Evolutionary conservation across 805 yeast genomes (phyloP).

Genomic region (Clavispora vitiphila): DNA sequence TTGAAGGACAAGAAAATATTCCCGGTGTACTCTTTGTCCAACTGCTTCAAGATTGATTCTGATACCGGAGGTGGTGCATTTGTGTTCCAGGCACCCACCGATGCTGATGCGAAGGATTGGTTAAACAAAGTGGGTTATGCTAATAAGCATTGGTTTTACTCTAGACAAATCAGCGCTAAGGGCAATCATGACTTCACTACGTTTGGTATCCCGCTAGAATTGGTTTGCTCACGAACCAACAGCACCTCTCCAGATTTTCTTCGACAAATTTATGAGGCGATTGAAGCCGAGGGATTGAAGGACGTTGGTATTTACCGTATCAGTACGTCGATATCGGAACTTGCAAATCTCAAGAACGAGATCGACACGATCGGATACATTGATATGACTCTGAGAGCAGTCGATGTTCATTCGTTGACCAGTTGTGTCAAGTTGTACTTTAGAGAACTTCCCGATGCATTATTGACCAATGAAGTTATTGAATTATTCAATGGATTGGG

Average conservation of each 20-base stretch:
- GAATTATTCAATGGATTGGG: constrained; percentile 46
- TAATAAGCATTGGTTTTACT: constrained; percentile 52
- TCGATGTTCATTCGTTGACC: constrained; percentile 81
- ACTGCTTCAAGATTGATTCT: constrained; percentile 45
- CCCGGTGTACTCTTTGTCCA: constrained; percentile 48
- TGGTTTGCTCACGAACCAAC: constrained; percentile 69
- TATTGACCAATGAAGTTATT: constrained; percentile 64
- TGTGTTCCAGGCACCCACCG: constrained; percentile 62
- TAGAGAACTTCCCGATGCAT: constrained; percentile 82
- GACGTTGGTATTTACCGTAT: constrained; percentile 88
- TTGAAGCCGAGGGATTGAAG: constrained; percentile 82
- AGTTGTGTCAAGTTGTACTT: constrained; percentile 81
- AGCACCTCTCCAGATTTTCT: constrained; percentile 61
- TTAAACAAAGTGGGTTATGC: constrained; percentile 44
- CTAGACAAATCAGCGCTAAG: constrained; percentile 31
- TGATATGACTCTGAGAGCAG: constrained; percentile 46
- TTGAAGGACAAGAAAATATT: constrained; percentile 44
- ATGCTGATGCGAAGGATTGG: constrained; percentile 72
- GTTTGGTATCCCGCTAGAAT: constrained; percentile 82
- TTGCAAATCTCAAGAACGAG: constrained; percentile 37
- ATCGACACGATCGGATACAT: constrained; percentile 46
- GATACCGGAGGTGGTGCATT: constrained; percentile 46
- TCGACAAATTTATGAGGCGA: constrained; percentile 60
- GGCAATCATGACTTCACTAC: constrained; percentile 32
- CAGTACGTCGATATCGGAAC: constrained; percentile 47